Percentiles rank a stretch among this genome's conserved stretches.
These are phyloP conservation scores for Infundibulicybe gibba DNA, from an alignment of 768 basidiomycete species.

Conservation along the genomic window DNA sequence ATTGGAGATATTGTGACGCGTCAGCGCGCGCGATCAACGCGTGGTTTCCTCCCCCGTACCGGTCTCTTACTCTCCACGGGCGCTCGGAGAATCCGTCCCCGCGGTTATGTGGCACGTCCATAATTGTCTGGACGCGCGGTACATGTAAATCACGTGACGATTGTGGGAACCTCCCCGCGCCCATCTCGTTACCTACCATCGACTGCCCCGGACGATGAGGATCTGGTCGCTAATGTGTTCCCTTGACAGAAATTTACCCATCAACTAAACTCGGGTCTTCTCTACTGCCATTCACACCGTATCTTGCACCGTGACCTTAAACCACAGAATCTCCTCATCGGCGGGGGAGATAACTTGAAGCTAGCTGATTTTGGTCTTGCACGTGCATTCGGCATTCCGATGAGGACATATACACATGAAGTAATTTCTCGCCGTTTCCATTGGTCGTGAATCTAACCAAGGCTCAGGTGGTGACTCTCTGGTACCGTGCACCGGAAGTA, in stretches of 20 bases:
- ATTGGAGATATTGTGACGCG: conserved; percentile 11
- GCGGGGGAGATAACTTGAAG: conserved; percentile 87
- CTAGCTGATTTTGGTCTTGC: conserved; percentile 96
- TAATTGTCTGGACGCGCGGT: too few relatives aligned
- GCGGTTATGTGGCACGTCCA: too few relatives aligned
- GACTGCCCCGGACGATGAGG: too few relatives aligned
- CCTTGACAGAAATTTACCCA: conserved; percentile 85
- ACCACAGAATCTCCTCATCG: conserved; percentile 93
- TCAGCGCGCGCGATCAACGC: conserved; percentile 15
- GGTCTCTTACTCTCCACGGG: too few relatives aligned
- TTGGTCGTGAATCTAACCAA: neutral
- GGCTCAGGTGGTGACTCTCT: conserved; percentile 91
- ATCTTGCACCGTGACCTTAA: conserved; percentile 98
- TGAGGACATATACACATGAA: conserved; percentile 99
- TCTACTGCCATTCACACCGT: conserved; percentile 93
- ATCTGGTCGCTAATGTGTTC: neutral
- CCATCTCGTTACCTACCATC: too few relatives aligned
- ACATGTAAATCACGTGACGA: too few relatives aligned
- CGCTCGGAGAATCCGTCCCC: too few relatives aligned
- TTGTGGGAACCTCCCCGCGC: too few relatives aligned
- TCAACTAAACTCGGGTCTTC: conserved; percentile 86
- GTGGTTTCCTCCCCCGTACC: neutral
- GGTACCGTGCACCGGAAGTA: conserved; percentile 99
- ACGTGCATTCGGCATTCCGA: conserved; percentile 95
- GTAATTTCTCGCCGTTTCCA: conserved; percentile 36